These are phyloP conservation scores for Metroxylon sagu DNA, from an alignment of 176 grass and related monocot genomes.

Conservation along the genomic window DNA sequence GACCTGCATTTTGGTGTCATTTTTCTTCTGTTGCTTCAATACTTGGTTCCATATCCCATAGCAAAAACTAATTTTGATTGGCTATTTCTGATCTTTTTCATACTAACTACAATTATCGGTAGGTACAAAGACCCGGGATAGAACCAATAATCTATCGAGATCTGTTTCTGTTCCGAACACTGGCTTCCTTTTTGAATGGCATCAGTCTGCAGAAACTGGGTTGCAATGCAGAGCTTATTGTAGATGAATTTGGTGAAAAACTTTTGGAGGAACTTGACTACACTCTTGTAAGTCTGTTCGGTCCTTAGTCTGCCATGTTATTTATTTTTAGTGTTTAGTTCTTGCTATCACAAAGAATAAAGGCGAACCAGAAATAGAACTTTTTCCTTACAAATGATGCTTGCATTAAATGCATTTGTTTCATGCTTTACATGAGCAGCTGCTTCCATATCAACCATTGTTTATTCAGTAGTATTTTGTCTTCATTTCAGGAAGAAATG, in stretches of 20 bases:
- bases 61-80: neutral
- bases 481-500: no score
- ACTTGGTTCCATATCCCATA: neutral
- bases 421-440: no score
- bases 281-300: slow-evolving; percentile 71
- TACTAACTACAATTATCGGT: neutral
- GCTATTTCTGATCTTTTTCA: neutral
- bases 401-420: no score
- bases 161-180: slow-evolving; percentile 84
- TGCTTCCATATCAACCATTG: no score
- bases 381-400: no score
- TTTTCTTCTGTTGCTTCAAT: no score
- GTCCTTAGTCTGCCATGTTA: neutral
- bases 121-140: slow-evolving; percentile 95
- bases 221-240: slow-evolving; percentile 99
- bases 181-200: slow-evolving; percentile 94
- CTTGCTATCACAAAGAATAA: no score
- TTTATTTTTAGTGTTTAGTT: no score
- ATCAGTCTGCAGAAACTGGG: slow-evolving; percentile 96
- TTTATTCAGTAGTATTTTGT: no score
- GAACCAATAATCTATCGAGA: slow-evolving; percentile 97
- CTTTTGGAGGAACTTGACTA: slow-evolving; percentile 99
- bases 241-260: slow-evolving; percentile 98
- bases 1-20: no score
- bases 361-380: no score